Evolutionary conservation across 2,329 filamentous ascomycete genomes (phyloP).

Genomic region (Periconia sp.): DNA sequence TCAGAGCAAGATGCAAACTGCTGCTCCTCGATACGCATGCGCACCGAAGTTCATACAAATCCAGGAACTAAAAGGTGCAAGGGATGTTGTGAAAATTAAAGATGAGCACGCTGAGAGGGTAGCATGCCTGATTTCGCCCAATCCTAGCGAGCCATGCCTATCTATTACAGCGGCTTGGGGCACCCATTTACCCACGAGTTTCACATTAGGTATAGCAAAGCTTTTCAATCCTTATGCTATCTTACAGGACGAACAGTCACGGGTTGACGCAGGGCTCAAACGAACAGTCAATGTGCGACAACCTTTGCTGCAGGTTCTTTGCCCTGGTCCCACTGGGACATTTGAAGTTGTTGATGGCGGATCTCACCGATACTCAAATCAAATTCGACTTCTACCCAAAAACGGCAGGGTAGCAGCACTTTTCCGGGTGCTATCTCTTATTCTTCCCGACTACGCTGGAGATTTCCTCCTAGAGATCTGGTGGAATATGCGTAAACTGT

Average conservation of each 20-base stretch:
- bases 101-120: constrained; percentile 37
- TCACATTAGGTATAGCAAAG: constrained; percentile 27
- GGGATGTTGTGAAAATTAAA: constrained; percentile 35
- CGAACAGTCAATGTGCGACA: constrained; percentile 28
- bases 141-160: constrained; percentile 22
- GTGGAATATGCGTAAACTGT: constrained; percentile 38
- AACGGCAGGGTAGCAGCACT: constrained; percentile 30
- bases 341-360: constrained; percentile 38
- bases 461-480: constrained; percentile 42
- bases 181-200: constrained; percentile 32
- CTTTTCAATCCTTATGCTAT: constrained; percentile 39
- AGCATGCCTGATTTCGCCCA: constrained; percentile 24
- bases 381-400: constrained; percentile 32
- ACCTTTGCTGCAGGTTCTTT: constrained; percentile 26
- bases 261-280: constrained; percentile 35
- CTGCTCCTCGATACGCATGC: constrained; percentile 35
- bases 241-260: constrained; percentile 24
- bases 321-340: constrained; percentile 26
- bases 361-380: constrained; percentile 32
- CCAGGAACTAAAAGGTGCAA: constrained; percentile 23
- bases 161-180: constrained; percentile 42
- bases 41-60: constrained; percentile 34
- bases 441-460: constrained; percentile 38
- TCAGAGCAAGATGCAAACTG: constrained; percentile 21
- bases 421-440: constrained; percentile 34